These are phyloP conservation scores for Backusella luteola DNA, from an alignment of 192 early-diverging fungal species.

Conservation along the genomic window DNA sequence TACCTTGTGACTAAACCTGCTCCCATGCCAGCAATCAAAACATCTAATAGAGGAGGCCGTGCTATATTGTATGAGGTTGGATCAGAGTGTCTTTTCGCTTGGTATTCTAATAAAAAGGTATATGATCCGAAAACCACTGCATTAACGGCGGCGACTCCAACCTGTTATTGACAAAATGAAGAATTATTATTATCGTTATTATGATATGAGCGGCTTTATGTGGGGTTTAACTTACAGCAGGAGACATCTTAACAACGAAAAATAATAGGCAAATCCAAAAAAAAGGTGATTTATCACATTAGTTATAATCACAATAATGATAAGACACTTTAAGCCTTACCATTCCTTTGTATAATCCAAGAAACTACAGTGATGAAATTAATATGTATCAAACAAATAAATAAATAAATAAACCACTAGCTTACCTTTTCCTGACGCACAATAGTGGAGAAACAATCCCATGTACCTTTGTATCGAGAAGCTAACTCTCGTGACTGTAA, in stretches of 20 bases:
- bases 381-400: neutral
- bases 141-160: conserved; percentile 54
- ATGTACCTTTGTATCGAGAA: conserved; percentile 54
- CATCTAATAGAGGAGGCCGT: conserved; percentile 43
- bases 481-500: conserved; percentile 52
- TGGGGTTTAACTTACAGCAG: conserved; percentile 41
- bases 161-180: conserved; percentile 30
- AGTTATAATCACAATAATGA: conserved; percentile 9
- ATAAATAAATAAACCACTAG: neutral
- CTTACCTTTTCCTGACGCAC: conserved; percentile 55
- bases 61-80: neutral
- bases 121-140: conserved; percentile 58
- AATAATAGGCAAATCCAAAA: neutral
- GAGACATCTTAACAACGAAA: conserved; percentile 42
- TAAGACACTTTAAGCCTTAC: conserved; percentile 29
- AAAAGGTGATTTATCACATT: neutral
- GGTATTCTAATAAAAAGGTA: conserved; percentile 47
- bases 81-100: conserved; percentile 28
- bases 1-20: conserved; percentile 57
- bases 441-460: conserved; percentile 55
- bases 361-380: conserved; percentile 35
- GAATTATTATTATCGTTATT: neutral
- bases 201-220: neutral
- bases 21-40: conserved; percentile 53
- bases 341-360: conserved; percentile 61